Conservation (phyloP, 495 filamentous ascomycete species). For the Evernia prunastri region DNA sequence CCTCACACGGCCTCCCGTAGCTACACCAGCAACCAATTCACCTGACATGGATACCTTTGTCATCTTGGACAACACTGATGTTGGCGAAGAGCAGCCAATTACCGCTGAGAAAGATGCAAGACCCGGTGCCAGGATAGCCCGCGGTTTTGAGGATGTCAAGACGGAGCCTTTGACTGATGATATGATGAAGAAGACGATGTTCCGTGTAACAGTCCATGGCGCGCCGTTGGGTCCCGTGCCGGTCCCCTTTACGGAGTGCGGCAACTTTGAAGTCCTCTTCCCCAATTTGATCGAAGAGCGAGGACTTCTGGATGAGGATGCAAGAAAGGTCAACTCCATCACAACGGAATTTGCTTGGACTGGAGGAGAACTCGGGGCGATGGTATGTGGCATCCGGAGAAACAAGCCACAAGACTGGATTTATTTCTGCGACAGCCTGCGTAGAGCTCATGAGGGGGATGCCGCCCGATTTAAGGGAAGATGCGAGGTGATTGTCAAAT, state of each 20-base stretch:
- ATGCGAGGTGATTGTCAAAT: constrained; percentile 14
- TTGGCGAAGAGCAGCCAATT: too few relatives aligned
- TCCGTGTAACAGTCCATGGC: neutral
- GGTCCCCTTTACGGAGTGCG: constrained; percentile 7
- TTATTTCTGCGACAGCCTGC: neutral
- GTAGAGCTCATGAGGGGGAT: constrained; percentile 2
- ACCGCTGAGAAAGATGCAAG: too few relatives aligned
- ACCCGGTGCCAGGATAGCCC: too few relatives aligned
- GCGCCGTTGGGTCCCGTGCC: constrained; percentile 5
- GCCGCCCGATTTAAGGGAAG: neutral
- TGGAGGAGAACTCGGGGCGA: neutral
- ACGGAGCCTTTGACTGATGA: too few relatives aligned
- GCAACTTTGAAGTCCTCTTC: constrained; percentile 6
- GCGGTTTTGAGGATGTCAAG: too few relatives aligned
- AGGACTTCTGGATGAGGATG: neutral
- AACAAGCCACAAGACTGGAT: neutral
- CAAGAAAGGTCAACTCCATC: constrained; percentile 5
- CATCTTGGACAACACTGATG: too few relatives aligned
- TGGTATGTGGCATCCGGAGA: neutral
- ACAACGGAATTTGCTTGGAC: constrained; percentile 11
- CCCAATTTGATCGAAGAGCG: constrained; percentile 7
- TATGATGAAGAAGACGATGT: too few relatives aligned
- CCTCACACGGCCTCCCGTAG: too few relatives aligned
- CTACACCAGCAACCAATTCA: too few relatives aligned
- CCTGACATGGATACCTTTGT: too few relatives aligned